Percentiles rank a stretch among this genome's conserved stretches.
Evolutionary conservation across 306 rosid species (phyloP).

Genomic region (Castanea mollissima): DNA sequence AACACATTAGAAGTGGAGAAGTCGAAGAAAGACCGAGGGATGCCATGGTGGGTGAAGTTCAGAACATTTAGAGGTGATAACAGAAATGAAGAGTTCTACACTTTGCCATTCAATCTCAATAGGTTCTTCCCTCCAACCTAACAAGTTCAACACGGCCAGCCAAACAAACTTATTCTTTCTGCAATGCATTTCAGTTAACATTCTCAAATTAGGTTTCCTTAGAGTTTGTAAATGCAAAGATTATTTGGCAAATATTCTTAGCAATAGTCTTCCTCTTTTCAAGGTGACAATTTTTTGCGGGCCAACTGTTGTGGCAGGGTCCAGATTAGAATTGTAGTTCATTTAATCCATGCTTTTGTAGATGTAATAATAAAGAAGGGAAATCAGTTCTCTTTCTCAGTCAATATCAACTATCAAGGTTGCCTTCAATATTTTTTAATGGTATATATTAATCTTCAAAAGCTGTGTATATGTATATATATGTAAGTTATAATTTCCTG

Average conservation of each 20-base stretch:
- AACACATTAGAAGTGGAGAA: constrained; percentile 86
- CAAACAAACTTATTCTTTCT: background rate
- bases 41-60: constrained; percentile 99
- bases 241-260: background rate
- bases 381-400: background rate
- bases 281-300: constrained; percentile 22
- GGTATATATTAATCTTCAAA: too few species aligned
- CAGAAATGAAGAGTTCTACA: constrained; percentile 93
- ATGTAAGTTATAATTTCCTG: too few species aligned
- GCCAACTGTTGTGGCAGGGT: constrained; percentile 16
- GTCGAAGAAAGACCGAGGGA: constrained; percentile 86
- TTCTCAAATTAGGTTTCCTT: background rate
- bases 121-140: constrained; percentile 91
- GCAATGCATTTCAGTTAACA: background rate
- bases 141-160: background rate
- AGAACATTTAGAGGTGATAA: constrained; percentile 90
- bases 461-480: too few species aligned
- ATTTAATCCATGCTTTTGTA: constrained; percentile 42
- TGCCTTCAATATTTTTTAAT: too few species aligned
- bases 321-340: constrained; percentile 23
- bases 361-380: constrained; percentile 22
- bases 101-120: constrained; percentile 91
- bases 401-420: too few species aligned
- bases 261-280: constrained; percentile 4
- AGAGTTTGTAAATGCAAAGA: background rate